phyloP scores from a whole-genome alignment of 192 early-diverging fungal species.

The Linnemannia elongata region DNA sequence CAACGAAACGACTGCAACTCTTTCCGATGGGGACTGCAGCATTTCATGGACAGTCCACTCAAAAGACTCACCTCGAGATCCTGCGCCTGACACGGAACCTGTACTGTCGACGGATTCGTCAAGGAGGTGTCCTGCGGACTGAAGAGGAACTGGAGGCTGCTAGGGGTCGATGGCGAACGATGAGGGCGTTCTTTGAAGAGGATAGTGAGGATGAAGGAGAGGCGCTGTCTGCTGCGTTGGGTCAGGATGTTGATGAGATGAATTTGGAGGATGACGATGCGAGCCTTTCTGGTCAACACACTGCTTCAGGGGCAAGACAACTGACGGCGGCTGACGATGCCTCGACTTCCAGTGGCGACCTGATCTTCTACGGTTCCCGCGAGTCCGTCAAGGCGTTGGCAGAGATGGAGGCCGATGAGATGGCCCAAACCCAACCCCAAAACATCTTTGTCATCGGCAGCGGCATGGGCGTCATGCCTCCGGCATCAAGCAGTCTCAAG shows the following conservation, averaged over 20 bases:
- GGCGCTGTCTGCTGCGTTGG: conserved; percentile 9
- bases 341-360: conserved; percentile 11
- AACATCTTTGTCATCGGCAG: conserved; percentile 29
- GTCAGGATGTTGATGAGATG: conserved; percentile 40
- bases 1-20: conserved; percentile 25
- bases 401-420: conserved; percentile 38
- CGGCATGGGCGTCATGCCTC: conserved; percentile 30
- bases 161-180: conserved; percentile 21
- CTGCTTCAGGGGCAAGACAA: background rate
- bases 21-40: conserved; percentile 45
- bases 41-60: conserved; percentile 31
- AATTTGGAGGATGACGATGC: conserved; percentile 18
- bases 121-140: conserved; percentile 16
- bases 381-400: conserved; percentile 43
- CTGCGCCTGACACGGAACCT: conserved; percentile 55
- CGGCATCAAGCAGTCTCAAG: background rate
- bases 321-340: background rate
- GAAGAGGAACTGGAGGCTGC: conserved; percentile 30
- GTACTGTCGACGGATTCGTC: conserved; percentile 41
- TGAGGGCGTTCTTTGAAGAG: conserved; percentile 35
- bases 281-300: background rate
- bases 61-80: conserved; percentile 46
- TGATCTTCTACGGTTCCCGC: conserved; percentile 51
- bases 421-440: conserved; percentile 1
- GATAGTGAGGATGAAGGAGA: conserved; percentile 28